Conservation (phyloP, 805 yeast genomes). For the Teunomyces pallodes region DNA sequence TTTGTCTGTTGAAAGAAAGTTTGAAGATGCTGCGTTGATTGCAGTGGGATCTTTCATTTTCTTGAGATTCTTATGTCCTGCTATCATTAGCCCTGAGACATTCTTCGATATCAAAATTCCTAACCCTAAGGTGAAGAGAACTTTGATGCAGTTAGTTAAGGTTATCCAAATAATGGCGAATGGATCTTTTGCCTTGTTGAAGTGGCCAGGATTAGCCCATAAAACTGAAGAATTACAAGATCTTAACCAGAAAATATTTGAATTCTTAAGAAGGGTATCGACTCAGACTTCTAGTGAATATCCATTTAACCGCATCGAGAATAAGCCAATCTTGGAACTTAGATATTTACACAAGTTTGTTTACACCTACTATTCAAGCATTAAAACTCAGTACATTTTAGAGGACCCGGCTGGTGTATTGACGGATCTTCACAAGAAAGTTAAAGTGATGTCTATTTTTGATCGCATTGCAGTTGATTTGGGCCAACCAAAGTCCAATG, state of each 20-base stretch:
- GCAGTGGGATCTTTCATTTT: conserved; percentile 88
- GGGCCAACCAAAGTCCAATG: conserved; percentile 60
- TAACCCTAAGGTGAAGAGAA: conserved; percentile 49
- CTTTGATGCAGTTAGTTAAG: conserved; percentile 76
- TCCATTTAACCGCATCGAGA: conserved; percentile 6
- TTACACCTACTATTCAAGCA: conserved; percentile 31
- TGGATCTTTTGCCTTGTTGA: conserved; percentile 64
- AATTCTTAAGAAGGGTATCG: conserved; percentile 27
- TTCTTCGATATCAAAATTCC: conserved; percentile 31
- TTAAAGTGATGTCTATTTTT: conserved; percentile 32
- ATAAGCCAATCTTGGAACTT: conserved; percentile 34
- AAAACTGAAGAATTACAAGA: conserved; percentile 38
- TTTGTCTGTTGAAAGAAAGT: conserved; percentile 54
- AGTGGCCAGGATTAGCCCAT: conserved; percentile 55
- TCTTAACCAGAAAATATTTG: conserved; percentile 26
- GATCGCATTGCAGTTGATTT: conserved; percentile 47
- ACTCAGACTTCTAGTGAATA: conserved; percentile 8
- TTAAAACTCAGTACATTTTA: conserved; percentile 27
- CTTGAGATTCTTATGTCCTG: conserved; percentile 80
- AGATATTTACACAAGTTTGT: conserved; percentile 41
- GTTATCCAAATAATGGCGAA: conserved; percentile 85
- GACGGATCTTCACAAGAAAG: conserved; percentile 19
- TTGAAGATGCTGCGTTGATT: conserved; percentile 56
- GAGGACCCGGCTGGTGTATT: conserved; percentile 16
- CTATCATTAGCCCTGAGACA: conserved; percentile 83